Evolutionary conservation across 805 yeast species (phyloP), one percentile per base, ranked within the genome.

Genomic region (Candida alai): DNA sequence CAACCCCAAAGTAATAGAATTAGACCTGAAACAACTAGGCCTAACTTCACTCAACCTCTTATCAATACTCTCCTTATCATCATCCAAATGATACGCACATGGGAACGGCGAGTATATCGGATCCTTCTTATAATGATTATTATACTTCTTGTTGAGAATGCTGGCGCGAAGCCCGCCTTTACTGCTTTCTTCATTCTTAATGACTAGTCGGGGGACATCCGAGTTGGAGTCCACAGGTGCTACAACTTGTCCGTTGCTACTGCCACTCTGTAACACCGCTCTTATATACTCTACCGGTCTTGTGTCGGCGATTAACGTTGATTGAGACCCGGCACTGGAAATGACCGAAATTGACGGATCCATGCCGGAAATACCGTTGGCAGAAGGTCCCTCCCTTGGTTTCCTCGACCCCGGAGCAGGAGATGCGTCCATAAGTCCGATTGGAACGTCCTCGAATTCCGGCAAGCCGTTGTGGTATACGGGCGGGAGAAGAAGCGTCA

Each of bases 51-150:
- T 49, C 2, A 39, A 41, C 27, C 49, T 24, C 35, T 57, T 56
- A 6, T 38, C 26, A 7, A 39, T 42, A 24, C 55, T 51, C 24
- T 57, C 60, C 22, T 51, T 53, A 36, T 61, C 70, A 18, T 48
- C 48, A 22, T 60, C 67, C 35, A 59, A 47, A 48, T 66, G 73
- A 18, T 55, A 43, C 1, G 71, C 62, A 23, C 54, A 50, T 2
- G 70, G 70, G 38, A 67, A 64, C 12, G 73, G 69, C n/a, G 49
- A 47, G 20, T 48, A 42, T 5, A 51, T 44, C n/a, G 64, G 67
- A 51, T 81, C 67, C 36, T 67, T 70, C 31, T 59, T 59, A 47
- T 71, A 71, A 41, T 73, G 78, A 39, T 72, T 73, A 25, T 60
- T 63, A 52, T 54, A 68, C 26, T 50, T 54, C 40, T 48, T 43